A percentile compares a stretch with the other conserved stretches of the same genome.
These are phyloP conservation scores for Erysimum cheiri DNA, from an alignment of 441 rosid species.

Conservation along the genomic window DNA sequence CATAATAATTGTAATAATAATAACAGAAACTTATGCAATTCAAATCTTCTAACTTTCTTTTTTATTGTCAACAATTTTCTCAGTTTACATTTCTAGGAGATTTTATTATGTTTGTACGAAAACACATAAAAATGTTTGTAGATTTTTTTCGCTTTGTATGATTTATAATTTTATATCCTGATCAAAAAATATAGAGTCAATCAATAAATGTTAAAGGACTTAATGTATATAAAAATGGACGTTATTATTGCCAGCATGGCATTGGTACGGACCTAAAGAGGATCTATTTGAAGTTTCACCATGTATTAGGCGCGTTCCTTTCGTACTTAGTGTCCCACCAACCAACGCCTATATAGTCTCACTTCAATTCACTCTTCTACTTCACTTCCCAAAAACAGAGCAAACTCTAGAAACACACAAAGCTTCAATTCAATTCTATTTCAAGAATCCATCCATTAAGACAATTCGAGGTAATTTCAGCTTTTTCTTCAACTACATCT, in stretches of 20 bases:
- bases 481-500: neutral
- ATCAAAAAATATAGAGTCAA: too few relatives aligned
- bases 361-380: slow-evolving; percentile 34
- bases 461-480: neutral
- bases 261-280: neutral
- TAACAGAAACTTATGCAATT: too few relatives aligned
- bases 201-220: too few relatives aligned
- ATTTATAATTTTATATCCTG: too few relatives aligned
- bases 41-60: too few relatives aligned
- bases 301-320: slow-evolving; percentile 27
- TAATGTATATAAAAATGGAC: neutral
- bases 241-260: slow-evolving; percentile 30
- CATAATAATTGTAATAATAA: too few relatives aligned
- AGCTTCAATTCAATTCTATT: slow-evolving; percentile 7
- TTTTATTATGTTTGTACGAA: too few relatives aligned
- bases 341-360: slow-evolving; percentile 28
- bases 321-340: slow-evolving; percentile 17
- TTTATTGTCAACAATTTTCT: too few relatives aligned
- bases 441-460: neutral
- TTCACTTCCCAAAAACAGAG: slow-evolving; percentile 28
- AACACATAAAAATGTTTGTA: too few relatives aligned
- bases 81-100: too few relatives aligned
- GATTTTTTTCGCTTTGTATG: too few relatives aligned
- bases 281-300: neutral
- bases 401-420: slow-evolving; percentile 1